phyloP scores from a whole-genome alignment of 1,139 yeast genomes.

The Scheffersomyces segobiensis region DNA sequence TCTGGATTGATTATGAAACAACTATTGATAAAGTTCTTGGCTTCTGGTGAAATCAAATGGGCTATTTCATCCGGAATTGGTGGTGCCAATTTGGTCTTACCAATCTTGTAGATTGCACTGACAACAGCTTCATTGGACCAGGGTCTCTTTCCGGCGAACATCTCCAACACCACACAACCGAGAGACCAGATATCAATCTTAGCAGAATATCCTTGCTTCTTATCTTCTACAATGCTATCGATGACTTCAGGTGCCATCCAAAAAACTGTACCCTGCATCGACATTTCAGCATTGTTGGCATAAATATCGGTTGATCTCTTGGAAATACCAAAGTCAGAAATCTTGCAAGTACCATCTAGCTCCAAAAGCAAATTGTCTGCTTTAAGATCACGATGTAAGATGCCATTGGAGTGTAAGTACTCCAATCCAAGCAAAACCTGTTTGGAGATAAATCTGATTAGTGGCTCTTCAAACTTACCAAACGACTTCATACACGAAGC shows the following conservation, averaged over 20 bases:
- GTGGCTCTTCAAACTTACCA: slow-evolving; percentile 80
- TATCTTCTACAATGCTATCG: slow-evolving; percentile 70
- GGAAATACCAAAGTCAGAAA: slow-evolving; percentile 96
- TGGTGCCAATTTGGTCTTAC: slow-evolving; percentile 77
- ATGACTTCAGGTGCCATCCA: slow-evolving; percentile 99
- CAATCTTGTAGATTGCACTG: slow-evolving; percentile 77
- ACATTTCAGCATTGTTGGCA: slow-evolving; percentile 90
- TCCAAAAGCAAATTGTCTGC: slow-evolving; percentile 92
- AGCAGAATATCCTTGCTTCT: slow-evolving; percentile 92
- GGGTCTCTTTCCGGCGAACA: slow-evolving; percentile 86
- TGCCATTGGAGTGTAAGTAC: slow-evolving; percentile 83
- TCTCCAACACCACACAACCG: slow-evolving; percentile 94
- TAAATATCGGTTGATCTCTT: slow-evolving; percentile 85
- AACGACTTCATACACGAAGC: slow-evolving; percentile 81
- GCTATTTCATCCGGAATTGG: slow-evolving; percentile 90
- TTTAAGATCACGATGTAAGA: slow-evolving; percentile 91
- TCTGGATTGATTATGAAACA: slow-evolving; percentile 87
- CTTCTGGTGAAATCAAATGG: slow-evolving; percentile 60
- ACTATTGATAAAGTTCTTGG: slow-evolving; percentile 66
- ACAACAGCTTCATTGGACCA: slow-evolving; percentile 82
- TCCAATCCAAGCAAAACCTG: slow-evolving; percentile 85
- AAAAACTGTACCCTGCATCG: slow-evolving; percentile 92
- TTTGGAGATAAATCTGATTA: slow-evolving; percentile 70
- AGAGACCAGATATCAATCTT: slow-evolving; percentile 91
- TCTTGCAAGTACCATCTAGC: slow-evolving; percentile 91